These are phyloP conservation scores for Clarireedia hainanense DNA, from an alignment of 2,329 filamentous ascomycete species.

Conservation along the genomic window DNA sequence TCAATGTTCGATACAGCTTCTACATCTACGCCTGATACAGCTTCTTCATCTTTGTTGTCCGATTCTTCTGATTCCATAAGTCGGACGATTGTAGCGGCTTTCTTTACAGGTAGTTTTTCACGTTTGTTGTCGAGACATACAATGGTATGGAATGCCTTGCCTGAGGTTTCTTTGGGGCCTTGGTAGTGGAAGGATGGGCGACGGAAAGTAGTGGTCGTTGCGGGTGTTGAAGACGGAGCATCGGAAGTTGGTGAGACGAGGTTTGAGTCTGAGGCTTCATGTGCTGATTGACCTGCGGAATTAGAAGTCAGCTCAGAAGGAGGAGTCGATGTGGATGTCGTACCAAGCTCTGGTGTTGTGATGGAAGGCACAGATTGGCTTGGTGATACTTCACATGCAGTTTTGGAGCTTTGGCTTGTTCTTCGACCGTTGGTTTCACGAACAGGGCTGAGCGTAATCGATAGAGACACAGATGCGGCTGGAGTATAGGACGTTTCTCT, in stretches of 20 bases:
- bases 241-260: background rate
- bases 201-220: background rate
- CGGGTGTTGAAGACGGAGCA: background rate
- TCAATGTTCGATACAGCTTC: background rate
- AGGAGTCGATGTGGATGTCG: background rate
- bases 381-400: background rate
- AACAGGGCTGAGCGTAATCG: background rate
- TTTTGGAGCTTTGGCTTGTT: background rate
- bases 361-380: background rate
- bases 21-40: too few relatives aligned
- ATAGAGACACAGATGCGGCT: background rate
- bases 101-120: constrained; percentile 5
- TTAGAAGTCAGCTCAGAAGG: background rate
- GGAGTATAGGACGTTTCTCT: background rate
- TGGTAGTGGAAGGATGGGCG: background rate
- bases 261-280: background rate
- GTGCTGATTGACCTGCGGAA: background rate
- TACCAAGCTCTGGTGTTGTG: background rate
- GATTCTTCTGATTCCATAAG: constrained; percentile 15
- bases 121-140: constrained; percentile 14
- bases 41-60: constrained; percentile 3
- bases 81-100: constrained; percentile 23
- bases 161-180: background rate
- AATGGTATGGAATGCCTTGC: constrained; percentile 18
- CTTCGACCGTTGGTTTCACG: background rate